phyloP scores from a whole-genome alignment of 2,329 filamentous ascomycete genomes.

The Sclerotinia borealis region DNA sequence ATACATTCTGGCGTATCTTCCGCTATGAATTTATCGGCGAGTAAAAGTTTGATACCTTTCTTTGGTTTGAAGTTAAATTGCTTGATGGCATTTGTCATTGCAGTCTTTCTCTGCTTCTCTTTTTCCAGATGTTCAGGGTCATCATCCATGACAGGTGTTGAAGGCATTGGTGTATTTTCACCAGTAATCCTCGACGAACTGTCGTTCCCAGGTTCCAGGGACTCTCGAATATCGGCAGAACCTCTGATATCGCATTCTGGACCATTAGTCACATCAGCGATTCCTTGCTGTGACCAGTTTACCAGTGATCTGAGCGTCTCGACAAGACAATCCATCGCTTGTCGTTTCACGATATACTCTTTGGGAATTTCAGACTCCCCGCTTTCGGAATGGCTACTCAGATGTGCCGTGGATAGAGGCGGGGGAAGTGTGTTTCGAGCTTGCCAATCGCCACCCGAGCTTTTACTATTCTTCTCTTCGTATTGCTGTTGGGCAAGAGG shows the following conservation, averaged over 20 bases:
- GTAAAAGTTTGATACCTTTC: constrained; percentile 75
- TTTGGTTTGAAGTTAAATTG: constrained; percentile 99
- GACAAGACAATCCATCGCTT: constrained; percentile 81
- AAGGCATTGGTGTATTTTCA: constrained; percentile 50
- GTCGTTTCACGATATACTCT: constrained; percentile 86
- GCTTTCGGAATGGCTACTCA: constrained; percentile 44
- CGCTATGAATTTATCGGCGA: constrained; percentile 81
- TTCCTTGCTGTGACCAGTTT: constrained; percentile 72
- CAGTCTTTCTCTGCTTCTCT: constrained; percentile 90
- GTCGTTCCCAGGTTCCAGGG: constrained; percentile 65
- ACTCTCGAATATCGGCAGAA: constrained; percentile 59
- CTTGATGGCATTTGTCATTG: constrained; percentile 77
- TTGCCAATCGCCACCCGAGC: constrained; percentile 71
- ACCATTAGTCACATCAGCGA: constrained; percentile 53
- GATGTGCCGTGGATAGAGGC: constrained; percentile 55
- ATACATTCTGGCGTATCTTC: constrained; percentile 76
- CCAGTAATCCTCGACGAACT: constrained; percentile 55
- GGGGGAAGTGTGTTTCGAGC: constrained; percentile 79
- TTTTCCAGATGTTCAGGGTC: constrained; percentile 92
- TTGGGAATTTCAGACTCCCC: constrained; percentile 68
- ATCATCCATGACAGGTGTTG: constrained; percentile 71
- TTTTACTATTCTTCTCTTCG: constrained; percentile 63
- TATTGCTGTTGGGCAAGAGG: constrained; percentile 78
- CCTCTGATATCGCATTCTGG: constrained; percentile 46
- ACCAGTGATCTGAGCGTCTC: constrained; percentile 85